Percentiles rank a stretch among this genome's conserved stretches.
These are phyloP conservation scores for Phytophthora parvispora DNA, from an alignment of 352 stramenopile genomes.

Conservation along the genomic window DNA sequence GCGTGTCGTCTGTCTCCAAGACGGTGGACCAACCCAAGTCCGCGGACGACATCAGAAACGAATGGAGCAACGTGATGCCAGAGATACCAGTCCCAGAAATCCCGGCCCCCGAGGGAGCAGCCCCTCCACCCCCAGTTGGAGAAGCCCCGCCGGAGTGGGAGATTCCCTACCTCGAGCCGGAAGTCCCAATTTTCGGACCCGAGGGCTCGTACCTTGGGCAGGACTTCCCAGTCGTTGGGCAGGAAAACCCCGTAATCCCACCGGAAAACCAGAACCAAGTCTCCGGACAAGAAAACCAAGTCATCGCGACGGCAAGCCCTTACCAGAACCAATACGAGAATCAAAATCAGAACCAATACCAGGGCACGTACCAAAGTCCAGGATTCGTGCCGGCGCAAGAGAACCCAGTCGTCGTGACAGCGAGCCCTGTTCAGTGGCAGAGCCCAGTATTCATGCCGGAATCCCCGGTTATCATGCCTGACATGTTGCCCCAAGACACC, in stretches of 20 bases:
- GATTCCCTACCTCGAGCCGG: neutral
- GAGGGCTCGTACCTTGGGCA: neutral
- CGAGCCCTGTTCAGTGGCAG: neutral
- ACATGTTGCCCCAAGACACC: neutral
- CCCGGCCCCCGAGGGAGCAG: neutral
- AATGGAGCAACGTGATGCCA: slow-evolving; percentile 31
- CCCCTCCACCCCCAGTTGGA: neutral
- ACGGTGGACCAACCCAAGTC: slow-evolving; percentile 41
- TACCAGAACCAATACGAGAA: too few relatives aligned
- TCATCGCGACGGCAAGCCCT: neutral
- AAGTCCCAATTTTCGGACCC: neutral
- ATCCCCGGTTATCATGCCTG: neutral
- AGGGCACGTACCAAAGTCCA: too few relatives aligned
- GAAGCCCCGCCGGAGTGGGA: neutral
- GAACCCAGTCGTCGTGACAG: neutral
- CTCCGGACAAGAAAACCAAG: neutral
- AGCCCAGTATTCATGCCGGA: neutral
- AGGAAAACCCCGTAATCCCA: neutral
- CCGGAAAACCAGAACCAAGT: neutral
- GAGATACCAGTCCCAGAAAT: neutral
- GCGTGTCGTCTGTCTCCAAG: slow-evolving; percentile 56
- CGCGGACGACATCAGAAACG: slow-evolving; percentile 13
- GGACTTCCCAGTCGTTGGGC: neutral
- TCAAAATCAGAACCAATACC: too few relatives aligned
- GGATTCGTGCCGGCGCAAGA: neutral